These are phyloP conservation scores for Citrus trifoliata DNA, from an alignment of 345 rosid genomes.

Conservation along the genomic window DNA sequence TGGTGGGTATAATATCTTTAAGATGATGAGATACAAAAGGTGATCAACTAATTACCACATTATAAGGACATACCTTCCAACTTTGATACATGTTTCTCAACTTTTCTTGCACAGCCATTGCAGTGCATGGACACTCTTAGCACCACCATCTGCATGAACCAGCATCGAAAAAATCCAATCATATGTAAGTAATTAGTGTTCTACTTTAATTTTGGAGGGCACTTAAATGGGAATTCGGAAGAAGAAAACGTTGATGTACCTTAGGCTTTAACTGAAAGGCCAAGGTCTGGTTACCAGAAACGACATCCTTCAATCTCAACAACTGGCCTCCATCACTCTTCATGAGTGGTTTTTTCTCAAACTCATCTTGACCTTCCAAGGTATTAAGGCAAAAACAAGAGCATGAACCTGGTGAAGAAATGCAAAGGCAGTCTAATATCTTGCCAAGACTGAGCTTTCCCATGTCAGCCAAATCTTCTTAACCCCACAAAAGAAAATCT, in stretches of 20 bases:
- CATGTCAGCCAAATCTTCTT: conserved; percentile 28
- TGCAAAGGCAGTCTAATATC: conserved; percentile 45
- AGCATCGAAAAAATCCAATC: not conserved
- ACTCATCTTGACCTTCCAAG: conserved; percentile 38
- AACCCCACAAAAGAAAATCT: not conserved
- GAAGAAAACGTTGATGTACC: conserved; percentile 30
- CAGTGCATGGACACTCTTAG: conserved; percentile 90
- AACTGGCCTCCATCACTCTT: conserved; percentile 28
- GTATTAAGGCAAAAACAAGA: conserved; percentile 66
- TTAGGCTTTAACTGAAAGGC: conserved; percentile 88
- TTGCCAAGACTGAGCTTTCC: conserved; percentile 54
- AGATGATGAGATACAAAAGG: not conserved
- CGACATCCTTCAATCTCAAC: conserved; percentile 61
- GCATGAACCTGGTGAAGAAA: conserved; percentile 40
- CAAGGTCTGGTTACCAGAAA: conserved; percentile 60
- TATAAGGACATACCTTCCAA: conserved; percentile 51
- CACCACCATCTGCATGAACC: conserved; percentile 60
- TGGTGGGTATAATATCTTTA: not conserved
- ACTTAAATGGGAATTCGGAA: not conserved
- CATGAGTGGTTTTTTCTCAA: conserved; percentile 48
- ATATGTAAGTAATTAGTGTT: not conserved
- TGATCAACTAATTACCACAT: not conserved
- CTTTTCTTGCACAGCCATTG: conserved; percentile 85
- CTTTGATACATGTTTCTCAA: conserved; percentile 85
- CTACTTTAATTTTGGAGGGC: not conserved